phyloP scores from a whole-genome alignment of 768 basidiomycete species.

The Tricholoma furcatifolium region DNA sequence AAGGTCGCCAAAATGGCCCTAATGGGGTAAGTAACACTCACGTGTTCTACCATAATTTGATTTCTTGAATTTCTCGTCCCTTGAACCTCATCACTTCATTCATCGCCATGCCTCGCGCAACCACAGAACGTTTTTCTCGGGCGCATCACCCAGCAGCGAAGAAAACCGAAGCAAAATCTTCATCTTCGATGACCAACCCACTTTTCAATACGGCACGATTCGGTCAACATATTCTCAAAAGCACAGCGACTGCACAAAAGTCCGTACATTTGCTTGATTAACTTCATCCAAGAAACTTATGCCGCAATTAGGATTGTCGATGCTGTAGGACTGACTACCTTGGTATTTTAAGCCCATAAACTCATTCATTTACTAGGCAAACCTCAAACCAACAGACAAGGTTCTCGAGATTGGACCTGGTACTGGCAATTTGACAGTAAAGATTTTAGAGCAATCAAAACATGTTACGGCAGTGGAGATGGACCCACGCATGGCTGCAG shows the following conservation, averaged over 20 bases:
- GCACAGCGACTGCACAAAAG: constrained; percentile 88
- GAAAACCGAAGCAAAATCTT: constrained; percentile 42
- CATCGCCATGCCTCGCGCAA: constrained; percentile 74
- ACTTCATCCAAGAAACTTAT: constrained; percentile 5
- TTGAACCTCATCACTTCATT: neutral
- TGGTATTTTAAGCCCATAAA: neutral
- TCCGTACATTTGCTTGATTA: constrained; percentile 32
- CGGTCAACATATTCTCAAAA: constrained; percentile 98
- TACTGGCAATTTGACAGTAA: constrained; percentile 93
- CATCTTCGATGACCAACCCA: constrained; percentile 67
- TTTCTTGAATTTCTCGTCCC: neutral
- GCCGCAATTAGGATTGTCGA: constrained; percentile 37
- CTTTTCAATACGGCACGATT: constrained; percentile 95
- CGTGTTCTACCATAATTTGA: neutral
- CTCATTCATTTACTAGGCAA: constrained; percentile 54
- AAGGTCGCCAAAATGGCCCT: neutral
- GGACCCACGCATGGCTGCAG: constrained; percentile 99
- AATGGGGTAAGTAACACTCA: neutral
- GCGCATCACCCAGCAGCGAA: constrained; percentile 65
- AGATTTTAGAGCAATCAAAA: constrained; percentile 91
- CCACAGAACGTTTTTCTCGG: constrained; percentile 67
- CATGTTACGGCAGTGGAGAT: constrained; percentile 94
- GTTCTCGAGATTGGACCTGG: constrained; percentile 98
- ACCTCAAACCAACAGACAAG: constrained; percentile 89
- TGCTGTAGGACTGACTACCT: constrained; percentile 31